Conservation (phyloP, 768 basidiomycete genomes). For the Tylopilus vinaceipallidus region DNA sequence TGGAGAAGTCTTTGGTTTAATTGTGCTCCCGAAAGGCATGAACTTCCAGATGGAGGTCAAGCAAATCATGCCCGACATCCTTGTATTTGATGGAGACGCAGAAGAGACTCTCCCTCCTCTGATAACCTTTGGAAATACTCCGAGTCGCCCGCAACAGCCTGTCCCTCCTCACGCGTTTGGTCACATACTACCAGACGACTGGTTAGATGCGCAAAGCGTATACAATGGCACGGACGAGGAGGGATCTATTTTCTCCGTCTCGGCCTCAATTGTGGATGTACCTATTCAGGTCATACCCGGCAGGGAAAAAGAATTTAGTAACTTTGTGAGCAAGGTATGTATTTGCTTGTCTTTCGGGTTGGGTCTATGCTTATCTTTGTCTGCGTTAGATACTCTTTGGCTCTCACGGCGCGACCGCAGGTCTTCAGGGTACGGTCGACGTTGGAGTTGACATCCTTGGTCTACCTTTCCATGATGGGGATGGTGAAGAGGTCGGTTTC, state of each 20-base stretch:
- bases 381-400: constrained; percentile 75
- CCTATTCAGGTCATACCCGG: constrained; percentile 79
- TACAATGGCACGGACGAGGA: constrained; percentile 44
- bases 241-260: constrained; percentile 56
- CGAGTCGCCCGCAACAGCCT: constrained; percentile 58
- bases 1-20: constrained; percentile 61
- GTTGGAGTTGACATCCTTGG: constrained; percentile 61
- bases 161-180: constrained; percentile 74
- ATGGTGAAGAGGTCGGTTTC: constrained; percentile 44
- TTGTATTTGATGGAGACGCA: constrained; percentile 74
- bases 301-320: constrained; percentile 70
- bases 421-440: constrained; percentile 61
- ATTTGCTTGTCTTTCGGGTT: background rate
- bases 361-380: constrained; percentile 1
- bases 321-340: constrained; percentile 72
- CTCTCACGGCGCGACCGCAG: constrained; percentile 62
- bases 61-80: constrained; percentile 69
- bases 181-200: constrained; percentile 67
- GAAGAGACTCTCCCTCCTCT: constrained; percentile 30
- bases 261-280: constrained; percentile 67
- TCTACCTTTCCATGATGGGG: constrained; percentile 47
- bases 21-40: constrained; percentile 71
- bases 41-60: constrained; percentile 61
- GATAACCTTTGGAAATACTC: constrained; percentile 30
- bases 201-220: constrained; percentile 51